These are phyloP conservation scores for Peltaster fructicola DNA, from an alignment of 2,329 filamentous ascomycete genomes.

Conservation along the genomic window DNA sequence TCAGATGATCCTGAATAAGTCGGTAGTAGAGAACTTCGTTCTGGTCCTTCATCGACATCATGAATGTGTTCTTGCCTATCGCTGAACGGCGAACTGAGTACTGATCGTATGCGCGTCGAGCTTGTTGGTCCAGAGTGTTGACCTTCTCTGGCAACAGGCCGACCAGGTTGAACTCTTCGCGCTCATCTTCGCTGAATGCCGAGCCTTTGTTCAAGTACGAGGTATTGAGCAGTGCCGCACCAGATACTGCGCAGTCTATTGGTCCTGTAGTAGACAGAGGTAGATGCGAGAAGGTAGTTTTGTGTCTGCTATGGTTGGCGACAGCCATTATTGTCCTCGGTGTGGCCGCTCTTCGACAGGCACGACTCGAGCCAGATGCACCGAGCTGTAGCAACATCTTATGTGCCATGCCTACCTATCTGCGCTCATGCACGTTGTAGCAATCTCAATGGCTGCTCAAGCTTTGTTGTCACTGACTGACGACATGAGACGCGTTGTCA, in stretches of 20 bases:
- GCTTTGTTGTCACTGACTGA: too few relatives aligned
- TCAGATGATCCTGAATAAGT: slow-evolving; percentile 58
- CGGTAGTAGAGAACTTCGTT: slow-evolving; percentile 70
- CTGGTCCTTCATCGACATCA: slow-evolving; percentile 71
- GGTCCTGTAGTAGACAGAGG: slow-evolving; percentile 26
- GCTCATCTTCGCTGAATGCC: slow-evolving; percentile 53
- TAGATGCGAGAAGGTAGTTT: too few relatives aligned
- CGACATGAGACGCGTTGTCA: too few relatives aligned
- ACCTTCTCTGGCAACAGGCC: slow-evolving; percentile 56
- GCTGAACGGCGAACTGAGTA: slow-evolving; percentile 46
- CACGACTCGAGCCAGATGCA: too few relatives aligned
- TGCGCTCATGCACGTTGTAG: too few relatives aligned
- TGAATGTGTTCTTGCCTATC: slow-evolving; percentile 72
- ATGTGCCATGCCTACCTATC: too few relatives aligned
- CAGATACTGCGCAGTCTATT: slow-evolving; percentile 22
- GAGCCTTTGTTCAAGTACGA: slow-evolving; percentile 72
- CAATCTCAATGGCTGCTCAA: too few relatives aligned
- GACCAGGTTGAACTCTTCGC: slow-evolving; percentile 49
- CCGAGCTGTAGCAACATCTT: too few relatives aligned
- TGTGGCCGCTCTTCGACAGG: too few relatives aligned
- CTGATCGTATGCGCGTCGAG: slow-evolving; percentile 61
- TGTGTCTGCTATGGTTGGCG: too few relatives aligned
- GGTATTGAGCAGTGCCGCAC: slow-evolving; percentile 40
- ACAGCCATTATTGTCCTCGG: too few relatives aligned
- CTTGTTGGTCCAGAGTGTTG: slow-evolving; percentile 62